Percentiles rank a stretch among this genome's conserved stretches.
Conservation (phyloP, 805 yeast genomes). For the Saturnispora mendoncae region DNA sequence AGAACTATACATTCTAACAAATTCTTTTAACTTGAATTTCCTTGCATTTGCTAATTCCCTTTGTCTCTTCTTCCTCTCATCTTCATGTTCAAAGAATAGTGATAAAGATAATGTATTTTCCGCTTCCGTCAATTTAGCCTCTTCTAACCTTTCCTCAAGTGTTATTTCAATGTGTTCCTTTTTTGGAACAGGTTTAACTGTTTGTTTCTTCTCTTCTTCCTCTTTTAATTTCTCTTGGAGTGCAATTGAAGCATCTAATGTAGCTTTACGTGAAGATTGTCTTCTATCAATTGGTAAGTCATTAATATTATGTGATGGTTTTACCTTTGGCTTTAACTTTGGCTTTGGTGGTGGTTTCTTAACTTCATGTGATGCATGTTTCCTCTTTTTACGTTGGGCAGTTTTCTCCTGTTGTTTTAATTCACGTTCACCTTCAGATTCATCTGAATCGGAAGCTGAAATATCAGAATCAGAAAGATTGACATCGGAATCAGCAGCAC, state of each 20-base stretch:
- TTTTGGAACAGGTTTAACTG: conserved; percentile 21
- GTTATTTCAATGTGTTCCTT: conserved; percentile 42
- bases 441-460: conserved; percentile 44
- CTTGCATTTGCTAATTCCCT: conserved; percentile 61
- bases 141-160: conserved; percentile 64
- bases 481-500: conserved; percentile 35
- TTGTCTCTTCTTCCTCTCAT: conserved; percentile 68
- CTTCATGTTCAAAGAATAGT: conserved; percentile 75
- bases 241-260: conserved; percentile 68
- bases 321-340: conserved; percentile 3
- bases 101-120: conserved; percentile 65
- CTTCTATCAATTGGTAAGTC: conserved; percentile 38
- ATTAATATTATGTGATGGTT: not conserved
- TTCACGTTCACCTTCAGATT: conserved; percentile 40
- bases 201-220: conserved; percentile 48
- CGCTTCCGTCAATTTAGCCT: conserved; percentile 81
- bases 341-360: conserved; percentile 13
- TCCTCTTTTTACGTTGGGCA: conserved; percentile 33
- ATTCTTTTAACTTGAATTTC: conserved; percentile 51
- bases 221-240: conserved; percentile 62
- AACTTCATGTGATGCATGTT: conserved; percentile 33
- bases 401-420: conserved; percentile 27
- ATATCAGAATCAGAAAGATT: conserved; percentile 49
- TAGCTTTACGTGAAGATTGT: conserved; percentile 68
- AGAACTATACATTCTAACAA: conserved; percentile 42